Evolutionary conservation across 1,284 basidiomycete species (phyloP).

Genomic region (Pulveroboletus sp.): DNA sequence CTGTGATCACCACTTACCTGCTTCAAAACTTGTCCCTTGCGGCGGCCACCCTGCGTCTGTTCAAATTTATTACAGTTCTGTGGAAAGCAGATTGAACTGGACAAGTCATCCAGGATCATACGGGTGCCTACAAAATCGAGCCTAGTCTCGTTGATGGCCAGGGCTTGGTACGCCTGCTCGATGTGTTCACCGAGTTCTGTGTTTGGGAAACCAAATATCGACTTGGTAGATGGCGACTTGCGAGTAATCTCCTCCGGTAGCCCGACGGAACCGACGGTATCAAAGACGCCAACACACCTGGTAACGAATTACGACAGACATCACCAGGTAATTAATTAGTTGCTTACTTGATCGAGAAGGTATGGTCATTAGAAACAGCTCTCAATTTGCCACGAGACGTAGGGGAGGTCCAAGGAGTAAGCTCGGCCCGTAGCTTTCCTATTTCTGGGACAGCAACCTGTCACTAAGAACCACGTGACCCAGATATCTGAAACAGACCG

Average conservation of each 20-base stretch:
- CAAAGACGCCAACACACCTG: slow-evolving; percentile 72
- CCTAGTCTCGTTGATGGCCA: slow-evolving; percentile 65
- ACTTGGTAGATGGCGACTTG: slow-evolving; percentile 41
- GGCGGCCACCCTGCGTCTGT: slow-evolving; percentile 53
- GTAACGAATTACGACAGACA: slow-evolving; percentile 6
- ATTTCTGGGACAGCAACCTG: slow-evolving; percentile 41
- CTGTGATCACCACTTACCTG: slow-evolving; percentile 45
- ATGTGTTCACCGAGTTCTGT: slow-evolving; percentile 60
- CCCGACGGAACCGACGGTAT: slow-evolving; percentile 70
- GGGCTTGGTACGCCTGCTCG: slow-evolving; percentile 62
- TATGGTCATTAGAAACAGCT: slow-evolving; percentile 45
- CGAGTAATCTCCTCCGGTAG: slow-evolving; percentile 62
- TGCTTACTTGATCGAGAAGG: slow-evolving; percentile 63
- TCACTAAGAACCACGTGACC: background rate
- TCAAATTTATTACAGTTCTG: slow-evolving; percentile 64
- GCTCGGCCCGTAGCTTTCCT: slow-evolving; percentile 41
- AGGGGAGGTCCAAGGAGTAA: slow-evolving; percentile 53
- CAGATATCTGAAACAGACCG: slow-evolving; percentile 39
- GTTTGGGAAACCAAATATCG: slow-evolving; percentile 66
- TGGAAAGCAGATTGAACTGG: background rate
- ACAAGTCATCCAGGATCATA: background rate
- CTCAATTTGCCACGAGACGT: slow-evolving; percentile 54
- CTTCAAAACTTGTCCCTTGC: slow-evolving; percentile 58
- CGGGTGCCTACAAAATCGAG: slow-evolving; percentile 58
- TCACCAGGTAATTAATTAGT: background rate